Base-by-base conservation (phyloP, 2,329 filamentous ascomycete species). In the Trichoderma koningii region DNA sequence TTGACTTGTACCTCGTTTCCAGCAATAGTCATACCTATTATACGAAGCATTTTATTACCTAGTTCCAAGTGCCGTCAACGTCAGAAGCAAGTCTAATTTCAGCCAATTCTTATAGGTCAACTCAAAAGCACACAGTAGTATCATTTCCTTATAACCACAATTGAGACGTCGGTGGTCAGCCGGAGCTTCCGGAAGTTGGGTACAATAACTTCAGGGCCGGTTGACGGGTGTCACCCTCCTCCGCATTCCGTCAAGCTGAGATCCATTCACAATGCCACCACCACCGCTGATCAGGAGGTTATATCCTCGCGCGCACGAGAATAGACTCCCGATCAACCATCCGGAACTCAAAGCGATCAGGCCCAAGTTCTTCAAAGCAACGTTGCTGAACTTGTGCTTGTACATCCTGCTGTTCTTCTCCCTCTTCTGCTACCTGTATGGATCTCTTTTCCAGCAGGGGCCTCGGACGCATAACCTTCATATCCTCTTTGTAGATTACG, bases 381-480 rank as follows among this genome's bases (percentile, higher is more conserved):
- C 50, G 1, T 45, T 61, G 15, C 47, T 63, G 9, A 71, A 71
- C 42, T 67, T 71, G 21, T 19, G 71, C 48, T 62, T 67, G 5
- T 88, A 70, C 89, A 87, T 68, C 15, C 19, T 72, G 7, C 45
- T 71, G 10, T 71, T 72, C 42, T 56, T 72, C 4, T 62, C 55
- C 12, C 67, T 72, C 14, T 71, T 71, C 48, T 68, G 67, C 66
- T 71, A 72, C 42, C 64, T 71, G 12, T 69, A 71, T 38, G 70
- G 70, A 4, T 60, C 70, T 5, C 38, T 72, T 19, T 71, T 64
- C 28, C 69, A 66, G 48, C 67, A 72, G 48, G 66, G 63, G 0
- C 63, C 56, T 47, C 68, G 69, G 28, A 66, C 47, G 9, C 59
- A 69, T 48, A 69, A 68, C 14, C 41, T 71, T 7, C 52, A 44